Base-by-base conservation (phyloP, 2,329 filamentous ascomycete genomes). In the Epichloe typhina region DNA sequence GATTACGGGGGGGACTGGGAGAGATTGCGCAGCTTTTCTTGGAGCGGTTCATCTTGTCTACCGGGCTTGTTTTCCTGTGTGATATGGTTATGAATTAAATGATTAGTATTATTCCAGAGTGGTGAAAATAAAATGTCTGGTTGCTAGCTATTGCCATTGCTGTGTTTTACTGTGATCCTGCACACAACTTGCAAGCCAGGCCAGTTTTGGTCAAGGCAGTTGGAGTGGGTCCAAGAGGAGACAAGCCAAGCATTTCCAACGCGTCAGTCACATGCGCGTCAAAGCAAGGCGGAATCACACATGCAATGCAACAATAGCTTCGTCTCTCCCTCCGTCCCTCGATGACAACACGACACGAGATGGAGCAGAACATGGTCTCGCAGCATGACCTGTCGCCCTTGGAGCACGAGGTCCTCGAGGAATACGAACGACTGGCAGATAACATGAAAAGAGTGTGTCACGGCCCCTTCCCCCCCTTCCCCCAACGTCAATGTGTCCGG, bases 381-480 rank as follows among this genome's bases (percentile, higher is more conserved):
- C 69, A 70, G 35, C 74, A 75, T 21, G 80, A 83, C 60, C 73
- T 95, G 54, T 77, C 83, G 1, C 84, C 88, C 4, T 77, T 95
- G 7, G 90, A 98, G 71, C 90, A 95, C 66, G 88, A 97, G 64
- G 85, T 98, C 1, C 74, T 98, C 1, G 89, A 97, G 55, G 93
- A 98, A 68, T 98, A 98, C 63, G 82, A 91, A 58, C 77, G 84
- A 13, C 71, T 98, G 35, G 80, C 91, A 0, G 84, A 85, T 59
- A 98, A 97, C 64, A 84, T 98, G 76, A 95, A 94, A 62, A 85
- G 85, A 71, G 93, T 91, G 69, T 53, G 69, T 19, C 15, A 11
- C 33, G 48, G 38, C n/a, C 42, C 42, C 21, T 2, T 5, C 19
- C 19, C 19, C 19, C 19, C 51, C 37, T 19, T 19, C 17, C 17